Conservation (phyloP, 169 alveolate genomes). For the Neospora caninum region DNA sequence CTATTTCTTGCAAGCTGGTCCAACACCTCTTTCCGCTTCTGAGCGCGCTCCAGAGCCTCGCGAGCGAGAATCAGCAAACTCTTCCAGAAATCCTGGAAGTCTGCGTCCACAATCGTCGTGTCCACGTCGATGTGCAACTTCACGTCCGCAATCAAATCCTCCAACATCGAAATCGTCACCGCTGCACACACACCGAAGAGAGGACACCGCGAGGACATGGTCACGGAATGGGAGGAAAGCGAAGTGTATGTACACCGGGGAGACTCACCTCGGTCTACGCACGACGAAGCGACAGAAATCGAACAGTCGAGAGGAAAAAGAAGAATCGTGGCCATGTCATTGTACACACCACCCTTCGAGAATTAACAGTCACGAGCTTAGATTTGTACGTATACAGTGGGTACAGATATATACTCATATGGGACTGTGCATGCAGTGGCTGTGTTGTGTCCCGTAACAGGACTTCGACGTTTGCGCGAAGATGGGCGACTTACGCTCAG, state of each 20-base stretch:
- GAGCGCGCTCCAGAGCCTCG: constrained; percentile 48
- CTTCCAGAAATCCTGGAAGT: constrained; percentile 66
- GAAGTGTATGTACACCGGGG: background rate
- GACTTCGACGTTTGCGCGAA: too few relatives aligned
- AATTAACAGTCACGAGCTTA: too few relatives aligned
- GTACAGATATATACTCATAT: too few relatives aligned
- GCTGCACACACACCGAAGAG: constrained; percentile 19
- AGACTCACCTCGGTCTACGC: background rate
- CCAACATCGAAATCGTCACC: constrained; percentile 43
- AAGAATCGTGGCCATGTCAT: too few relatives aligned
- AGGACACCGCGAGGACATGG: background rate
- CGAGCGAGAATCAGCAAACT: constrained; percentile 37
- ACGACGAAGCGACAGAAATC: too few relatives aligned
- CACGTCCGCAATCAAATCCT: constrained; percentile 54
- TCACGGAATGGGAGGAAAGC: background rate
- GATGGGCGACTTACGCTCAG: constrained; percentile 8
- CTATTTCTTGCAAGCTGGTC: constrained; percentile 42
- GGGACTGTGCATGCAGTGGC: too few relatives aligned
- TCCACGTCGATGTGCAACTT: constrained; percentile 56
- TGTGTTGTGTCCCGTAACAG: too few relatives aligned
- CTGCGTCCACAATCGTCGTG: constrained; percentile 53
- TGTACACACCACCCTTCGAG: too few relatives aligned
- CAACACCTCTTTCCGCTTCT: constrained; percentile 35
- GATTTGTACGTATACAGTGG: too few relatives aligned
- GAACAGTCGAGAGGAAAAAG: too few relatives aligned